Evolutionary conservation across 2,329 filamentous ascomycete species (phyloP), one percentile per base, ranked within the genome.

Genomic region (Plenodomus tracheiphilus): DNA sequence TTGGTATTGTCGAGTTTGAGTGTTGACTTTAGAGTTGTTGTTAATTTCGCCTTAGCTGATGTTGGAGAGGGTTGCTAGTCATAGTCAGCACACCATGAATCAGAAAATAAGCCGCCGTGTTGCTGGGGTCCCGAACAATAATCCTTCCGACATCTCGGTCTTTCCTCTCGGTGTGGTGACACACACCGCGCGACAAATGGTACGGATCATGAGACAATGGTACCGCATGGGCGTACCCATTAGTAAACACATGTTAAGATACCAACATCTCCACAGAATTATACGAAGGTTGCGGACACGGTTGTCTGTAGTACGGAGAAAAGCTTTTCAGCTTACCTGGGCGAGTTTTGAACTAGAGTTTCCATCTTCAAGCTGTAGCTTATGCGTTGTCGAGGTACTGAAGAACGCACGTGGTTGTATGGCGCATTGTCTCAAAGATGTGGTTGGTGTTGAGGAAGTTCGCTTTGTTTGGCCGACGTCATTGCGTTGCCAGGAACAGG

Each of bases 1-100:
- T 77, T 69, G 36, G 59, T 56, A 16, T 56, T 60, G 51, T 64
- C 57, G 41, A 70, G 53, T 41, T 64, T 66, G 41, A 70, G 54
- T 16, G 59, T 66, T 8, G 65, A 58, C 34, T 66, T 68, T 7
- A 71, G 49, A 19, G 65, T 66, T 51, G 58, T 47, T 16, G 64
- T 54, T 13, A 68, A 56, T 38, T 55, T 63, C 28, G 62, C 43
- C 17, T 62, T 56, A 6, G 61, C 39, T 21, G 58, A 51, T 6
- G 52, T 39, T 11, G 34, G 22, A 34, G 21, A 11, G 22, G 39
- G 49, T 20, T 48, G 43, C 54, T 43, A 18, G 6, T 9, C 17
- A 18, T 9, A 2, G 43, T 61, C 28, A 56, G 53, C 35, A 36
- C 41, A 11, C 3, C 19, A 1, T 21, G 2, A 15, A 18, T 20